Evolutionary conservation across 257 asterid species (phyloP).

Genomic region (Thymus mandschuricus): DNA sequence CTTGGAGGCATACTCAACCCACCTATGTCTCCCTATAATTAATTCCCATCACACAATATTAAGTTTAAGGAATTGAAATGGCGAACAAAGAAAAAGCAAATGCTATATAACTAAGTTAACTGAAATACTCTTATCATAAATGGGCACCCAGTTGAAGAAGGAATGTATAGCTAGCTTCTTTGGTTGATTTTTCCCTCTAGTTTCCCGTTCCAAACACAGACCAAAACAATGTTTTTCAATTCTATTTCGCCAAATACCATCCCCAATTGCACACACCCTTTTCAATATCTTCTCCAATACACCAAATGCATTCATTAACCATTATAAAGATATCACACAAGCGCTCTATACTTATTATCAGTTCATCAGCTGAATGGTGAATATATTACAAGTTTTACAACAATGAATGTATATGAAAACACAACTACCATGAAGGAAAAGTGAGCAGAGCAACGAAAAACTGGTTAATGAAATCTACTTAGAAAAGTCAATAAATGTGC

Average conservation of each 20-base stretch:
- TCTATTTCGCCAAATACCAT: background rate
- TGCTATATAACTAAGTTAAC: background rate
- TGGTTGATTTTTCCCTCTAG: background rate
- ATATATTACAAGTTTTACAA: background rate
- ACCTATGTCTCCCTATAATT: slow-evolving; percentile 83
- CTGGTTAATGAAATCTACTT: slow-evolving; percentile 3
- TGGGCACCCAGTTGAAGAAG: background rate
- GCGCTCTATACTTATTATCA: background rate
- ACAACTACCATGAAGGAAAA: slow-evolving; percentile 17
- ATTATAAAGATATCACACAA: background rate
- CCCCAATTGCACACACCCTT: background rate
- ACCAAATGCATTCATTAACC: slow-evolving; percentile 1
- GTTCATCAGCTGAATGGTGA: background rate
- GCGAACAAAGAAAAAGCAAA: background rate
- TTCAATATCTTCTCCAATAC: background rate
- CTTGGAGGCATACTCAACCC: slow-evolving; percentile 98
- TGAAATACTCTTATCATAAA: slow-evolving; percentile 2
- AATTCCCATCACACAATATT: slow-evolving; percentile 10
- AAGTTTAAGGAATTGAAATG: slow-evolving; percentile 14
- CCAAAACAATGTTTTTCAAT: background rate
- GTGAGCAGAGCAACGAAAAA: background rate
- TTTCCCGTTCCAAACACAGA: slow-evolving; percentile 8
- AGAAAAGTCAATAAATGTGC: background rate
- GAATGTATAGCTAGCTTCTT: background rate
- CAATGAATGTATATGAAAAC: background rate